A percentile compares a stretch with the other conserved stretches of the same genome.
phyloP scores from a whole-genome alignment of 169 alveolate genomes.

The Cryptosporidium viatorum region DNA sequence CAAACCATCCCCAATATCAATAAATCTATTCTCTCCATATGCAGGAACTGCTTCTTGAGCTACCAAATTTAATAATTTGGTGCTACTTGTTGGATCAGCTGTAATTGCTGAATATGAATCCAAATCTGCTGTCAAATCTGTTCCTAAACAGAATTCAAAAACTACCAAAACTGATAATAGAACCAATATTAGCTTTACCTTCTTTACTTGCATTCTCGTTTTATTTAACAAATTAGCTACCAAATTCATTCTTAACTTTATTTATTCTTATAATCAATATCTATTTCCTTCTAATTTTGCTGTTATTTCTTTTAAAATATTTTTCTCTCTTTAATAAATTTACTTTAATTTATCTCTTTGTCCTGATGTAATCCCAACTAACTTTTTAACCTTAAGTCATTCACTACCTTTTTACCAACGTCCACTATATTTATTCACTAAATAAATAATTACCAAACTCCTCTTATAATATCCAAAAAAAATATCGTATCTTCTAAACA shows the following conservation, averaged over 20 bases:
- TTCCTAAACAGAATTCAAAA: not conserved
- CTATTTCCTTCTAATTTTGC: not conserved
- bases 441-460: not conserved
- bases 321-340: too few relatives aligned
- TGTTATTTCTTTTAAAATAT: too few relatives aligned
- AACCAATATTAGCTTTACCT: not conserved
- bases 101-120: constrained; percentile 47
- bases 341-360: not conserved
- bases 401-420: not conserved
- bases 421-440: not conserved
- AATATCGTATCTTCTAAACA: not conserved
- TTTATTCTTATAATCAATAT: not conserved
- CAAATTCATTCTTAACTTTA: not conserved
- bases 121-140: constrained; percentile 17
- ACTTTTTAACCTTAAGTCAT: not conserved
- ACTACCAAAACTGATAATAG: not conserved
- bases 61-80: constrained; percentile 8
- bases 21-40: constrained; percentile 38
- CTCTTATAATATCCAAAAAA: not conserved
- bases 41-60: constrained; percentile 54
- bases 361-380: not conserved
- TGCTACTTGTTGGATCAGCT: constrained; percentile 24
- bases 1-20: not conserved
- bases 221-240: not conserved
- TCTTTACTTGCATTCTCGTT: not conserved